Conservation (phyloP, 768 basidiomycete species). For the Candolleomyces eurysporus region DNA sequence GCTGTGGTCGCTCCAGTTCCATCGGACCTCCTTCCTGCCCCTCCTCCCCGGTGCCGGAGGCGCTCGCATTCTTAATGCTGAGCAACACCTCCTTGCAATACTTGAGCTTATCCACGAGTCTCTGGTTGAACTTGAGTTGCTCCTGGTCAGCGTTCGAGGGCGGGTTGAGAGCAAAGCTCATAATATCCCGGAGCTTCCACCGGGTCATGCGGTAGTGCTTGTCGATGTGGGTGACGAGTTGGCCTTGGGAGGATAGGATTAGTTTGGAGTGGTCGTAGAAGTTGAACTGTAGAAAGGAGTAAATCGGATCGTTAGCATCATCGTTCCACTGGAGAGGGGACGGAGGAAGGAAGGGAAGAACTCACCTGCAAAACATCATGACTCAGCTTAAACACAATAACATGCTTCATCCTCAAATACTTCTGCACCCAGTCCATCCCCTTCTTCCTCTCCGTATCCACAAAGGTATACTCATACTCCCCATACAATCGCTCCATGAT, state of each 20-base stretch:
- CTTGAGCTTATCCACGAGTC: constrained; percentile 75
- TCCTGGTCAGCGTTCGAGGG: constrained; percentile 44
- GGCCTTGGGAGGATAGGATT: constrained; percentile 78
- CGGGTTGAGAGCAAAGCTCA: constrained; percentile 48
- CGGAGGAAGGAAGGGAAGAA: constrained; percentile 2
- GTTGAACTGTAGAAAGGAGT: constrained; percentile 71
- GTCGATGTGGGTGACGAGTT: constrained; percentile 86
- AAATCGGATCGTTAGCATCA: background rate
- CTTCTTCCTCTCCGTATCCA: constrained; percentile 60
- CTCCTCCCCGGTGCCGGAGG: constrained; percentile 21
- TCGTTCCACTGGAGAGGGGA: constrained; percentile 3
- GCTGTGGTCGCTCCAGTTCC: background rate
- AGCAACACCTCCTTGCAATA: constrained; percentile 84
- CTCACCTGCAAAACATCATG: constrained; percentile 92
- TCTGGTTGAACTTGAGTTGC: constrained; percentile 57
- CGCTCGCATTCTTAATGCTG: constrained; percentile 64
- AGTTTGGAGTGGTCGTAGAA: constrained; percentile 98
- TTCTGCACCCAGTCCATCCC: constrained; percentile 97
- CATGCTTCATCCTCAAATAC: constrained; percentile 95
- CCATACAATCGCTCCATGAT: constrained; percentile 89
- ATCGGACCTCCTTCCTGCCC: constrained; percentile 7
- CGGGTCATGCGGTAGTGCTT: constrained; percentile 79
- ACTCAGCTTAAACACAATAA: constrained; percentile 94
- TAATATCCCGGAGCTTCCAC: constrained; percentile 68
- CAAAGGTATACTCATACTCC: constrained; percentile 80